A percentile compares a stretch with the other conserved stretches of the same genome.
These are phyloP conservation scores for Trichomonascaceae sp. DNA, from an alignment of 1,139 yeast genomes.

Conservation along the genomic window DNA sequence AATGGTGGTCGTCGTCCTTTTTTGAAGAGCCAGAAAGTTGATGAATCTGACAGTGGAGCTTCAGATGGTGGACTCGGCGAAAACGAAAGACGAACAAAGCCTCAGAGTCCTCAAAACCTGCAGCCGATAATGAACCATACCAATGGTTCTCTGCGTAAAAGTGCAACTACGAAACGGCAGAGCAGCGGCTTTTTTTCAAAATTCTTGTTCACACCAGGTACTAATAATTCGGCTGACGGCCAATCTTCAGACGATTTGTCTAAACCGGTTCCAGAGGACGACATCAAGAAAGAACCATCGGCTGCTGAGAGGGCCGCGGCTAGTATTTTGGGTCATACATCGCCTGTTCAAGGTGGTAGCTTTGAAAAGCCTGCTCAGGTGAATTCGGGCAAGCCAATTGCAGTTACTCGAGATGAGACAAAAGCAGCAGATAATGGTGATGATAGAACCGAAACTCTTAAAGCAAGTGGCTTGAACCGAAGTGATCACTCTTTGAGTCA, in stretches of 20 bases:
- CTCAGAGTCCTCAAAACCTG: background rate
- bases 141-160: background rate
- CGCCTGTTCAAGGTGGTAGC: background rate
- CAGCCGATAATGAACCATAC: background rate
- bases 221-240: background rate
- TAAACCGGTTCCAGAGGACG: background rate
- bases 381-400: background rate
- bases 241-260: background rate
- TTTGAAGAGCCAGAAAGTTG: constrained; percentile 8
- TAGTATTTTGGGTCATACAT: background rate
- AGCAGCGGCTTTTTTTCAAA: background rate
- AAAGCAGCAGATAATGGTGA: background rate
- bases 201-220: background rate
- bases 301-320: background rate
- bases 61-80: constrained; percentile 12
- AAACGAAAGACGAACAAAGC: background rate
- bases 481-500: background rate
- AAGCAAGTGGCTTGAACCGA: background rate
- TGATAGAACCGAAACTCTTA: background rate
- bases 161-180: background rate
- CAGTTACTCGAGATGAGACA: background rate
- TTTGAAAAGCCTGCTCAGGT: background rate
- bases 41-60: constrained; percentile 23
- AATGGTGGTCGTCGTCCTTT: constrained; percentile 7
- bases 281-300: background rate